Evolutionary conservation across 2,329 filamentous ascomycete genomes (phyloP).

Genomic region (Ophiostoma triangulosporum): DNA sequence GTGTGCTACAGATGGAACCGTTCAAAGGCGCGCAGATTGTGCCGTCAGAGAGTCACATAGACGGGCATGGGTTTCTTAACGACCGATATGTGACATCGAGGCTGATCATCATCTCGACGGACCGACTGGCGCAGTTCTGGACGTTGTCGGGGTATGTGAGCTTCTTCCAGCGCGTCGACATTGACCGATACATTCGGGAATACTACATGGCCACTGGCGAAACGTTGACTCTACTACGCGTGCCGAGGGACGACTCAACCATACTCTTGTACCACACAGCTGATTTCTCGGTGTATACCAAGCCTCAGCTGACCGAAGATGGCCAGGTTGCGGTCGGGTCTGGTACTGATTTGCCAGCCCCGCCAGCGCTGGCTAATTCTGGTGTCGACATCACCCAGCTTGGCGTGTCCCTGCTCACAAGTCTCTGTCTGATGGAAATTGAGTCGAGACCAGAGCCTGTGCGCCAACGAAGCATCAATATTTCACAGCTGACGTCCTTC

Average conservation of each 20-base stretch:
- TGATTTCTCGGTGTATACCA: background rate
- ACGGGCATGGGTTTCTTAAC: background rate
- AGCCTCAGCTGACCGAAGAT: background rate
- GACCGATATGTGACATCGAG: constrained; percentile 60
- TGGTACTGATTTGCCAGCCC: constrained; percentile 2
- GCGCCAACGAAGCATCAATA: constrained; percentile 1
- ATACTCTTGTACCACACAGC: constrained; percentile 5
- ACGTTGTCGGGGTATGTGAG: constrained; percentile 46
- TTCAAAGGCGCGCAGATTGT: constrained; percentile 68
- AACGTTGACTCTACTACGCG: constrained; percentile 2
- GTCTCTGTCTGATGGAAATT: constrained; percentile 3
- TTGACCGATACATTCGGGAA: constrained; percentile 31
- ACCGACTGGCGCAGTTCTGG: constrained; percentile 76
- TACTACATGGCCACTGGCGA: constrained; percentile 7
- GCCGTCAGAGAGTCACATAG: constrained; percentile 31
- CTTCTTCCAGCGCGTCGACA: constrained; percentile 46
- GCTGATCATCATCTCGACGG: constrained; percentile 64
- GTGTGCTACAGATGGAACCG: constrained; percentile 48
- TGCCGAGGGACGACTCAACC: constrained; percentile 2
- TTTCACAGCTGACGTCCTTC: constrained; percentile 3
- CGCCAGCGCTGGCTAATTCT: background rate
- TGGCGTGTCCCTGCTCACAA: background rate
- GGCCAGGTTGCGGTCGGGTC: too few relatives aligned
- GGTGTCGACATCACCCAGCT: background rate
- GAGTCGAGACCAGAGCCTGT: background rate